Evolutionary conservation across 768 basidiomycete genomes (phyloP).

Genomic region (Leucocoprinus leucothites): DNA sequence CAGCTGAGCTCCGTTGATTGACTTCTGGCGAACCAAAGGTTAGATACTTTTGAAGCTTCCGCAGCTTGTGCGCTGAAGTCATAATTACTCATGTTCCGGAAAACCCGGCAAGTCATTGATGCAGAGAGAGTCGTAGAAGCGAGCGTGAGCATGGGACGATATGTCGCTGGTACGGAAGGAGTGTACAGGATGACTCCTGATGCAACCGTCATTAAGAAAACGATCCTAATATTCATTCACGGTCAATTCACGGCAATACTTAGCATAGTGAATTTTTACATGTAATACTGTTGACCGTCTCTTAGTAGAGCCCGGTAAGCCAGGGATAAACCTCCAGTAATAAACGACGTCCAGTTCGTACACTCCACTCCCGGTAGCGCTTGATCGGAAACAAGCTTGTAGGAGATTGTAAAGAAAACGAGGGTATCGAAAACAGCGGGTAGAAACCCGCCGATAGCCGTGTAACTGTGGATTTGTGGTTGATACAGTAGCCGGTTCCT

Average conservation of each 20-base stretch:
- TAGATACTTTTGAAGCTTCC: too few species aligned
- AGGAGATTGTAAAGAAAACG: background rate
- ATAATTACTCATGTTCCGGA: slow-evolving; percentile 21
- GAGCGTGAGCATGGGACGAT: slow-evolving; percentile 25
- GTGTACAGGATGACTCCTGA: slow-evolving; percentile 20
- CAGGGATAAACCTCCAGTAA: background rate
- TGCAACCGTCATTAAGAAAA: slow-evolving; percentile 23
- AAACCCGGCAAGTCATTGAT: slow-evolving; percentile 31
- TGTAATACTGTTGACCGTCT: slow-evolving; percentile 1
- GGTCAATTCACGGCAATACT: background rate
- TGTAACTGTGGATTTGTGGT: background rate
- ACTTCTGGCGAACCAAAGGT: too few species aligned
- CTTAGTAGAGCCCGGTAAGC: background rate
- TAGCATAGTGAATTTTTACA: background rate
- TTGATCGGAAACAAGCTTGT: background rate
- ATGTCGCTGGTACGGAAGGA: slow-evolving; percentile 20
- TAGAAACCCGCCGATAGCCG: background rate
- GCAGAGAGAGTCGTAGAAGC: slow-evolving; percentile 25
- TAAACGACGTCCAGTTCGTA: background rate
- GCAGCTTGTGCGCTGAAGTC: too few species aligned
- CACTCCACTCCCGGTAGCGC: background rate
- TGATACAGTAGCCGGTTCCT: slow-evolving; percentile 29
- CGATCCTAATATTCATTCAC: slow-evolving; percentile 21
- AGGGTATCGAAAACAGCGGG: slow-evolving; percentile 1
- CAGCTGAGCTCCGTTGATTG: background rate